phyloP scores from a whole-genome alignment of 306 rosid genomes.

The Castanopsis chinensis region DNA sequence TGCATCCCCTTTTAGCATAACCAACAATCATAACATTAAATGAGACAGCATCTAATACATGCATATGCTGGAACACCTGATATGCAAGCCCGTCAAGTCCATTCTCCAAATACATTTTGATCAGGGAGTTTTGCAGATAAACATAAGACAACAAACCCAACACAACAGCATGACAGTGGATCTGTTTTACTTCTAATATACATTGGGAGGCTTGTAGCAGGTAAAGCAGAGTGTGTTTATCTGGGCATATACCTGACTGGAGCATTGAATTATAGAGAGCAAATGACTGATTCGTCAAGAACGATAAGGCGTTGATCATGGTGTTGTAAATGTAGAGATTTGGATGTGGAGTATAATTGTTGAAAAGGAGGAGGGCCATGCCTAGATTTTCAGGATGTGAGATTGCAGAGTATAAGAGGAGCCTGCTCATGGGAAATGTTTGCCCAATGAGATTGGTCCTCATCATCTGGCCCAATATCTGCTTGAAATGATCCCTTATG shows the following conservation, averaged over 20 bases:
- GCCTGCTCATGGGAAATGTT: slow-evolving; percentile 71
- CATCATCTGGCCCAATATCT: slow-evolving; percentile 55
- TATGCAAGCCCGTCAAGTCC: slow-evolving; percentile 34
- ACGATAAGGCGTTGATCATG: slow-evolving; percentile 48
- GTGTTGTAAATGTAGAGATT: slow-evolving; percentile 54
- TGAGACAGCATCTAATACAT: slow-evolving; percentile 34
- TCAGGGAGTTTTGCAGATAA: slow-evolving; percentile 46
- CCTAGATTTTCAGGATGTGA: slow-evolving; percentile 49
- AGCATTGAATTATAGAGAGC: slow-evolving; percentile 41
- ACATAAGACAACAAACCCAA: slow-evolving; percentile 37
- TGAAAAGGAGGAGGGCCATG: slow-evolving; percentile 45
- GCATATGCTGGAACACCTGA: slow-evolving; percentile 32
- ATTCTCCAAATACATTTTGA: slow-evolving; percentile 35
- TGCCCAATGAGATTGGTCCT: slow-evolving; percentile 44
- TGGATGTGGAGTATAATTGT: slow-evolving; percentile 49
- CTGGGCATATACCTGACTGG: slow-evolving; percentile 32
- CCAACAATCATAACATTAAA: slow-evolving; percentile 48
- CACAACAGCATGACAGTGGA: slow-evolving; percentile 50
- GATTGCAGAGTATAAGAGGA: slow-evolving; percentile 52
- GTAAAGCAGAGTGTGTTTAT: slow-evolving; percentile 43
- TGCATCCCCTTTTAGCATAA: slow-evolving; percentile 38
- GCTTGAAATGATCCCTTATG: slow-evolving; percentile 51
- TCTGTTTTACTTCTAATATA: slow-evolving; percentile 38
- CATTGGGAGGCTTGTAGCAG: slow-evolving; percentile 35
- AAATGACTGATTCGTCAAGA: slow-evolving; percentile 34